These are phyloP conservation scores for Rhodomyrtus tomentosa DNA, from an alignment of 345 rosid species.

Conservation along the genomic window DNA sequence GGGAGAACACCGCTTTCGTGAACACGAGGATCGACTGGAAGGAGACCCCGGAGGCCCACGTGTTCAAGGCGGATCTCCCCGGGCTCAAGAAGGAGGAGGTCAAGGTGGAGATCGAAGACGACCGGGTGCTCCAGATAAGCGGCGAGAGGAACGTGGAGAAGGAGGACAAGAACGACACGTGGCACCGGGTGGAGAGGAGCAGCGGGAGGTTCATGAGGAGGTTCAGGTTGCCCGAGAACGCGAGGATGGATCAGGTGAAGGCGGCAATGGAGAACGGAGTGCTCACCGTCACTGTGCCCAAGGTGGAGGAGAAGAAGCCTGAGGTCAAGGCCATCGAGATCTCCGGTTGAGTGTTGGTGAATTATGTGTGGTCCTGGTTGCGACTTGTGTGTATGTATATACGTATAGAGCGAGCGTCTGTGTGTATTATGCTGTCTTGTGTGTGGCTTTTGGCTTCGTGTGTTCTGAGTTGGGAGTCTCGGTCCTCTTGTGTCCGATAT, in stretches of 20 bases:
- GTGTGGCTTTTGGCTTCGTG: background rate
- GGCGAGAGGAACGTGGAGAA: slow-evolving; percentile 17
- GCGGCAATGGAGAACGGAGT: slow-evolving; percentile 17
- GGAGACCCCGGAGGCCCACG: slow-evolving; percentile 17
- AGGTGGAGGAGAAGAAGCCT: slow-evolving; percentile 9
- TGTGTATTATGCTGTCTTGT: background rate
- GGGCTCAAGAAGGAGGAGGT: slow-evolving; percentile 22
- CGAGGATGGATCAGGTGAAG: slow-evolving; percentile 12
- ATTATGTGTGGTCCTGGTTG: background rate
- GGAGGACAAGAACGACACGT: slow-evolving; percentile 15
- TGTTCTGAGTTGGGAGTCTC: background rate
- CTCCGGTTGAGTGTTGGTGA: background rate
- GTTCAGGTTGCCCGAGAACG: slow-evolving; percentile 14
- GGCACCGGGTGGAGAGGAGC: slow-evolving; percentile 20
- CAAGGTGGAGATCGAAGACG: slow-evolving; percentile 15
- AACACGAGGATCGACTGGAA: slow-evolving; percentile 14
- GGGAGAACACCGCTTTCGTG: slow-evolving; percentile 3
- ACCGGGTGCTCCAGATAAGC: slow-evolving; percentile 18
- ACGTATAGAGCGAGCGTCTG: background rate
- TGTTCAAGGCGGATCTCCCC: slow-evolving; percentile 17
- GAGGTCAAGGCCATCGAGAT: slow-evolving; percentile 10
- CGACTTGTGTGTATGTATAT: background rate
- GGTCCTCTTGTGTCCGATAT: background rate
- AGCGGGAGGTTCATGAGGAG: slow-evolving; percentile 18
- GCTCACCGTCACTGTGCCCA: slow-evolving; percentile 15